phyloP scores from a whole-genome alignment of 192 early-diverging fungal species.

The Coemansia sp. region DNA sequence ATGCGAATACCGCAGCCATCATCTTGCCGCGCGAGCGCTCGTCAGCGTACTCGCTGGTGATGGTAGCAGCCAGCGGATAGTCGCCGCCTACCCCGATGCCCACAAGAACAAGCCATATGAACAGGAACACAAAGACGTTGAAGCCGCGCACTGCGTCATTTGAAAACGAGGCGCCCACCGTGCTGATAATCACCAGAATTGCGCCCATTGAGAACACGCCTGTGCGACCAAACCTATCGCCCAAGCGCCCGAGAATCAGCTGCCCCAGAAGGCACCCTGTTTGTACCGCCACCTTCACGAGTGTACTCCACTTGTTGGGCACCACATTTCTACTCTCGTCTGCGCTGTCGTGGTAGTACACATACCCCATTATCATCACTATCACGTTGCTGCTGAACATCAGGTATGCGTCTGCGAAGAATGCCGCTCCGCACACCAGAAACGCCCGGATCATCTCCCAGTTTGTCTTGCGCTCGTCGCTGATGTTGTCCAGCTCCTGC shows the following conservation, averaged over 20 bases:
- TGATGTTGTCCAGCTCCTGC: conserved; percentile 51
- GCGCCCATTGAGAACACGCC: conserved; percentile 86
- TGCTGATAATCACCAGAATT: conserved; percentile 86
- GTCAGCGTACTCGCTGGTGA: conserved; percentile 89
- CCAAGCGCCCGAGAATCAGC: conserved; percentile 84
- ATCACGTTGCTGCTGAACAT: conserved; percentile 90
- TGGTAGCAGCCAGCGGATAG: conserved; percentile 92
- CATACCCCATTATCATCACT: conserved; percentile 79
- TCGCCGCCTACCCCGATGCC: conserved; percentile 95
- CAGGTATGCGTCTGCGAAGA: conserved; percentile 94
- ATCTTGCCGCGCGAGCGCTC: conserved; percentile 81
- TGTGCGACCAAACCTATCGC: conserved; percentile 88
- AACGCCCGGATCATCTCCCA: conserved; percentile 78
- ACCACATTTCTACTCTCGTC: conserved; percentile 53
- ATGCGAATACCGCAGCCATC: conserved; percentile 89
- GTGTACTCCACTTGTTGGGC: conserved; percentile 72
- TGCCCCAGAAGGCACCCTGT: conserved; percentile 93
- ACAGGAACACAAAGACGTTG: conserved; percentile 69
- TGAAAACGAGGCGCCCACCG: conserved; percentile 77
- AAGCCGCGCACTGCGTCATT: conserved; percentile 67
- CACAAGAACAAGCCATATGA: conserved; percentile 88
- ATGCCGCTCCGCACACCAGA: conserved; percentile 76
- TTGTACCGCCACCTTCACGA: conserved; percentile 85
- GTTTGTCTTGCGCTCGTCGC: conserved; percentile 60
- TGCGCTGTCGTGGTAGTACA: conserved; percentile 58